Evolutionary conservation across 2,329 filamentous ascomycete genomes (phyloP).

Genomic region (Lecanicillium sp.): DNA sequence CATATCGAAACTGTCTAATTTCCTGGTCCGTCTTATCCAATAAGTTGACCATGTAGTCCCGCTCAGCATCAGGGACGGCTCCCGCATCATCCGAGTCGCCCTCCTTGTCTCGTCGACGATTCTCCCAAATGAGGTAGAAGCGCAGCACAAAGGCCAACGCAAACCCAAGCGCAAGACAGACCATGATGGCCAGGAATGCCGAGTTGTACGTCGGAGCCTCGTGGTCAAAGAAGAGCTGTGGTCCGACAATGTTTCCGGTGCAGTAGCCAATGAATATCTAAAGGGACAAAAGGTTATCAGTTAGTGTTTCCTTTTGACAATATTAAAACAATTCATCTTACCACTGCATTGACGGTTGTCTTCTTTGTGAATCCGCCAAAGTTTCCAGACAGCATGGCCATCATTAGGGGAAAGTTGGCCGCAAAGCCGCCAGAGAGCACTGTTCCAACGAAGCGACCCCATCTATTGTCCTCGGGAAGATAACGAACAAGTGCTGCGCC

Average conservation of each 20-base stretch:
- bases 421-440: conserved; percentile 1
- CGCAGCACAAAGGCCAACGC: conserved; percentile 23
- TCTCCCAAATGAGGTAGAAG: conserved; percentile 4
- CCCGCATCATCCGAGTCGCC: too few species aligned
- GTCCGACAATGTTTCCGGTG: conserved; percentile 48
- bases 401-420: conserved; percentile 25
- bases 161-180: conserved; percentile 45
- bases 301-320: too few species aligned
- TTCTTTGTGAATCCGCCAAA: conserved; percentile 55
- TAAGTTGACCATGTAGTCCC: conserved; percentile 1
- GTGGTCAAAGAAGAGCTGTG: conserved; percentile 45
- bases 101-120: background rate
- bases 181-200: conserved; percentile 50
- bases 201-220: conserved; percentile 51
- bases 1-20: conserved; percentile 43
- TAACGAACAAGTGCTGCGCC: conserved; percentile 17
- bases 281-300: too few species aligned
- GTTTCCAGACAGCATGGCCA: conserved; percentile 49
- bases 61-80: too few species aligned
- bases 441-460: conserved; percentile 3
- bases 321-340: conserved; percentile 19
- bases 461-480: conserved; percentile 5
- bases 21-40: conserved; percentile 42
- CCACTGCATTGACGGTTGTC: conserved; percentile 43
- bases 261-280: conserved; percentile 46